Evolutionary conservation across 2,329 filamentous ascomycete genomes (phyloP).

Genomic region (Epichloe elymi): DNA sequence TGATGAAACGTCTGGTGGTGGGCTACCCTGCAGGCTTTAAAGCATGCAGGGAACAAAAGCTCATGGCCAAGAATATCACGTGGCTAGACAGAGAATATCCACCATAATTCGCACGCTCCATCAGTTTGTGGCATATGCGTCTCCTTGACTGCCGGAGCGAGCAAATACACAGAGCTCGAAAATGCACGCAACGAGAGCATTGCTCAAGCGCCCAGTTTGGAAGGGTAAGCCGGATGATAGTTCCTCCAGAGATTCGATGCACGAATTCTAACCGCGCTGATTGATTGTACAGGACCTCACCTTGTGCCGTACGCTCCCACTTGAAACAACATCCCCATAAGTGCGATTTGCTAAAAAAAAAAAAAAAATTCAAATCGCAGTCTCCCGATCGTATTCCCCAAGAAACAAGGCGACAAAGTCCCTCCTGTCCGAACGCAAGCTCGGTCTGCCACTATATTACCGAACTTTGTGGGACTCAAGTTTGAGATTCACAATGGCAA

Average conservation of each 20-base stretch:
- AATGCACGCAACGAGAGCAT: constrained; percentile 58
- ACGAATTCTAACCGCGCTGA: background rate
- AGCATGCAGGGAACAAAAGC: too few species aligned
- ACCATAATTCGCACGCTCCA: background rate
- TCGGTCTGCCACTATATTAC: constrained; percentile 76
- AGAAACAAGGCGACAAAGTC: constrained; percentile 45
- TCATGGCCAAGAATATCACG: background rate
- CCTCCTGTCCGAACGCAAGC: constrained; percentile 76
- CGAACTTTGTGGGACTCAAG: constrained; percentile 78
- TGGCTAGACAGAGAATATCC: background rate
- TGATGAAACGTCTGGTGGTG: background rate
- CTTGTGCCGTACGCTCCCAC: constrained; percentile 35
- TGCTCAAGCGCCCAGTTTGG: constrained; percentile 71
- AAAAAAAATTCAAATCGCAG: constrained; percentile 18
- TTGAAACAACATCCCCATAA: background rate
- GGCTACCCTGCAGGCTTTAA: background rate
- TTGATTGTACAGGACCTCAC: constrained; percentile 29
- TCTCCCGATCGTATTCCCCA: constrained; percentile 49
- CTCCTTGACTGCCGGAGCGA: too few species aligned
- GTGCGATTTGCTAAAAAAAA: constrained; percentile 5
- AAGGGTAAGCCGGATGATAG: constrained; percentile 47
- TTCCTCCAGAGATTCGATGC: background rate
- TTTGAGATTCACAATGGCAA: constrained; percentile 93
- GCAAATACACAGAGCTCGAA: constrained; percentile 7
- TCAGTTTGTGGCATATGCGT: too few species aligned